phyloP scores from a whole-genome alignment of 352 stramenopile genomes.

The Globisporangium acanthophoron region DNA sequence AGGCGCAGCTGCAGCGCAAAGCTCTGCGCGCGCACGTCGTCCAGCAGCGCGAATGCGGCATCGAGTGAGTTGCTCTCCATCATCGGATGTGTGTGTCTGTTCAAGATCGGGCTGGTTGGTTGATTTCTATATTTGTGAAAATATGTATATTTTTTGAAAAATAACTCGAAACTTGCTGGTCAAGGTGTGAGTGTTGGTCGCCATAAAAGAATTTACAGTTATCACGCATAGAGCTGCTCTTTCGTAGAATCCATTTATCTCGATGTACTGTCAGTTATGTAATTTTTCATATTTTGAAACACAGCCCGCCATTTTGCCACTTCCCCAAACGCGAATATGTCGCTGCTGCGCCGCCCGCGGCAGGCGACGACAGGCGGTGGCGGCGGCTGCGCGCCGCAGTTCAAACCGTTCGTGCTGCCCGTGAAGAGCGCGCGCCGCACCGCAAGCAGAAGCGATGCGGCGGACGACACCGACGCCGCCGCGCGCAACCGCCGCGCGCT shows the following conservation, averaged over 20 bases:
- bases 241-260: background rate
- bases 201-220: no score
- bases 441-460: slow-evolving; percentile 6
- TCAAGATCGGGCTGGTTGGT: background rate
- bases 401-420: slow-evolving; percentile 77
- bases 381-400: slow-evolving; percentile 25
- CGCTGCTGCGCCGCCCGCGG: slow-evolving; percentile 39
- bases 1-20: slow-evolving; percentile 43
- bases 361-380: slow-evolving; percentile 3
- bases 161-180: background rate
- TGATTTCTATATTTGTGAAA: background rate
- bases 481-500: slow-evolving; percentile 46
- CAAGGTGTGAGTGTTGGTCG: background rate
- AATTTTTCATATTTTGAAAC: background rate
- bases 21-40: slow-evolving; percentile 39
- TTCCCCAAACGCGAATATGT: slow-evolving; percentile 17
- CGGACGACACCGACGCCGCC: slow-evolving; percentile 34
- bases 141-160: background rate
- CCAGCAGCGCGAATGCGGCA: slow-evolving; percentile 47
- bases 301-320: no score
- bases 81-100: background rate
- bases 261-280: background rate
- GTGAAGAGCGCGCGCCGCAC: slow-evolving; percentile 25
- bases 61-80: slow-evolving; percentile 20
- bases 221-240: no score